Evolutionary conservation across 345 rosid species (phyloP), one percentile per base, ranked within the genome.

Genomic region (Hibiscus mutabilis): DNA sequence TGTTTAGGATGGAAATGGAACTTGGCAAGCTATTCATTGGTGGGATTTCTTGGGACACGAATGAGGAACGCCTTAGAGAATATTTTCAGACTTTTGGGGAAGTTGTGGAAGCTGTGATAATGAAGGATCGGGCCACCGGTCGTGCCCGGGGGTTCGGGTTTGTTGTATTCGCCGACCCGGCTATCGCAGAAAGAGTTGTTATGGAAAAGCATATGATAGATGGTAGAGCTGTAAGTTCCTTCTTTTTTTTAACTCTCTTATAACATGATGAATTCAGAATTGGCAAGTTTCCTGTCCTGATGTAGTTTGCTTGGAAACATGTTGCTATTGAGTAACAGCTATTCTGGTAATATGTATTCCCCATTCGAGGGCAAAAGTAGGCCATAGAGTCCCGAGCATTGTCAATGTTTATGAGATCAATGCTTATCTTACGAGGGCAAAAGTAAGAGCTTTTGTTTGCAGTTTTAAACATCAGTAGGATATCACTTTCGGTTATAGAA

Each of bases 81-180:
- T 93, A 93, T 83, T 93, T 93, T 72, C 89, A 78, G 73, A 74
- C 78, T 33, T 93, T 88, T 74, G 98, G 97, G 46, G 92, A 88
- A 62, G 93, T 93, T 70, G 44, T 80, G 53, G 97, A 93, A 81
- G 91, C 93, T 44, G 96, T 93, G 60, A 87, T 93, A 56, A 91
- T 93, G 97, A 91, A 87, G 85, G 97, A 91, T 84, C 87, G 98
- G 37, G 86, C 92, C 71, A 91, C 97, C 0, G 97, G 97, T 71
- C 93, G 97, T 76, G 97, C 94, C 66, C 92, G 98, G 22, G 98
- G 98, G n/a, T 93, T 93, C 27, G 98, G 98, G 59, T 93, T 93
- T 71, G 79, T 93, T 68, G 96, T 89, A 73, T 93, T 89, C 75
- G 88, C 89, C n/a, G 92, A 91, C 65, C 92, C 96, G 4, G 78